Base-by-base conservation (phyloP, 2,329 filamentous ascomycete genomes). In the Colletotrichum falcatum region DNA sequence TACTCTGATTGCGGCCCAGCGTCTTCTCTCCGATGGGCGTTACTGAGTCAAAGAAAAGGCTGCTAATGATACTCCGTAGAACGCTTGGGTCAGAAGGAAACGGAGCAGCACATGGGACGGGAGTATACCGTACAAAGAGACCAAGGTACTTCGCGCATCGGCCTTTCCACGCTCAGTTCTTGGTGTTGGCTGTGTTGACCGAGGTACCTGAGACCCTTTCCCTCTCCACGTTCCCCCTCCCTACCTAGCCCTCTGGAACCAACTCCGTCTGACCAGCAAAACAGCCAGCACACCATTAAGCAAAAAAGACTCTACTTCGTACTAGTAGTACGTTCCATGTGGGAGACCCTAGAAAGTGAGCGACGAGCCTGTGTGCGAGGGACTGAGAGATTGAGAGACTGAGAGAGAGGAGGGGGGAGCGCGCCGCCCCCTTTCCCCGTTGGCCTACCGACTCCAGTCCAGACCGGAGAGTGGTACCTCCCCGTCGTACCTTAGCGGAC, bases 191-290 rank as follows among this genome's bases (percentile, higher is more conserved):
- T 42, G 44, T 35, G 28, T 26, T 46, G 23, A 46, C 42, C 6
- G 46, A 54, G 26, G 62, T 66, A 70, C 49, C 42, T 44, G 8
- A 33, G 39, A 51, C 63, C 35, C 54, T 70, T 66, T 61, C n/a
- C 28, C 26, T 53, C 26, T 49, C 53, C 33, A 46, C 66, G 54
- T 55, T 37, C 65, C 16, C 23, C n/a, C 23, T 33, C 18, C 5
- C 42, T 6, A 16, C 39, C 6, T 62, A 18, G 42, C 39, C 35
- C 53, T 59, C 54, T 60, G 20, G 44, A 42, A 60, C 42, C 55
- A 66, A 48, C 55, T 39, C 49, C 42, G 44, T 66, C 63, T 66
- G 63, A 51, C 56, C 58, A 67, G 61, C 60, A 58, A 48, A 61
- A 42, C 51, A 54, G 20, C 51, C 60, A 67, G 59, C 30, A 37